A percentile compares a stretch with the other conserved stretches of the same genome.
Evolutionary conservation across 2,329 filamentous ascomycete genomes (phyloP).

Genomic region (Orbilia quercus): DNA sequence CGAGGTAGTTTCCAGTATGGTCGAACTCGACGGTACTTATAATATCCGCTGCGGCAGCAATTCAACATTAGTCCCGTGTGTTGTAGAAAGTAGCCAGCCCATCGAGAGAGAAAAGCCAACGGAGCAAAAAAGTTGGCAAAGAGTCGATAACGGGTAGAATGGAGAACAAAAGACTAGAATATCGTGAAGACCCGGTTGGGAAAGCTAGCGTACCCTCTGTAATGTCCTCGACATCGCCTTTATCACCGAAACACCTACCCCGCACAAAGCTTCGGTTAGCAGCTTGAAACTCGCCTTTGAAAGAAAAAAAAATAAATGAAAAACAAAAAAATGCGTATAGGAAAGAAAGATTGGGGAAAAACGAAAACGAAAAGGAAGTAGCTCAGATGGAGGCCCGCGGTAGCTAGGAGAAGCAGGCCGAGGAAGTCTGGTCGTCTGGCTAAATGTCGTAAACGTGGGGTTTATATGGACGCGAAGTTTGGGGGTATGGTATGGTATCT

Average conservation of each 20-base stretch:
- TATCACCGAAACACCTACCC: conserved; percentile 95
- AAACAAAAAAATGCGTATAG: too few relatives aligned
- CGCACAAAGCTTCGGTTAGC: conserved; percentile 55
- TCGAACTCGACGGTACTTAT: conserved; percentile 93
- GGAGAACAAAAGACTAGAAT: conserved; percentile 9
- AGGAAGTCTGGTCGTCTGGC: conserved; percentile 12
- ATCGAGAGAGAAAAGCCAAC: neutral
- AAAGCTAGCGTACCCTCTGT: conserved; percentile 77
- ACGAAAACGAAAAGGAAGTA: conserved; percentile 20
- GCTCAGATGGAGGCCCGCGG: neutral
- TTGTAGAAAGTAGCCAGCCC: neutral
- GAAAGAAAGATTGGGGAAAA: conserved; percentile 17
- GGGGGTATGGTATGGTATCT: conserved; percentile 42
- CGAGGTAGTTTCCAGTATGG: conserved; percentile 88
- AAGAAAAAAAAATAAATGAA: too few relatives aligned
- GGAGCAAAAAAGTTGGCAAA: conserved; percentile 8
- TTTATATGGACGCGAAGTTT: conserved; percentile 22
- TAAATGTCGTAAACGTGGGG: conserved; percentile 20
- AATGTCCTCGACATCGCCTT: conserved; percentile 98
- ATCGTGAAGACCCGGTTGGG: neutral
- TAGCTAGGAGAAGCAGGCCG: conserved; percentile 2
- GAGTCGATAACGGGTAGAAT: conserved; percentile 43
- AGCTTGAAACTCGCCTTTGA: conserved; percentile 8
- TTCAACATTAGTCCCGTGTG: conserved; percentile 13
- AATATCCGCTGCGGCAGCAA: conserved; percentile 75